A percentile compares a stretch with the other conserved stretches of the same genome.
These are phyloP conservation scores for Talinum fruticosum DNA, from an alignment of 148 eudicot genomes.

Conservation along the genomic window DNA sequence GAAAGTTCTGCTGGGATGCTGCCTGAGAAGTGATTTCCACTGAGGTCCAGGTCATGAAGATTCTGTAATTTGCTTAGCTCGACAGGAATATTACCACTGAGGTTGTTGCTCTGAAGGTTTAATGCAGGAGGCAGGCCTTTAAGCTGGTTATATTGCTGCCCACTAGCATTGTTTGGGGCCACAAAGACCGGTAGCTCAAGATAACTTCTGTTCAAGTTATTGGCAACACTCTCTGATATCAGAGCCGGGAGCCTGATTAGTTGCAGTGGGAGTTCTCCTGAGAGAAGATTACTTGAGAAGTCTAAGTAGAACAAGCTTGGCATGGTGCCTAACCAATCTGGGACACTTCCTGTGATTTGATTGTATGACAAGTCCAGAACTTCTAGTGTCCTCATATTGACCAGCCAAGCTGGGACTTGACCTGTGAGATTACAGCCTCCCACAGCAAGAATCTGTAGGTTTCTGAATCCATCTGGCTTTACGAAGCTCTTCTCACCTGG, in stretches of 20 bases:
- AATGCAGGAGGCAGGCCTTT: constrained; percentile 65
- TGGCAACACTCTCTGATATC: constrained; percentile 33
- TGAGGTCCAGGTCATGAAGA: constrained; percentile 59
- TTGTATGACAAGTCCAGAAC: constrained; percentile 66
- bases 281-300: constrained; percentile 53
- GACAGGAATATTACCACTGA: constrained; percentile 60
- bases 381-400: constrained; percentile 48
- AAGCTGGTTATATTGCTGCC: constrained; percentile 65
- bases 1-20: constrained; percentile 68
- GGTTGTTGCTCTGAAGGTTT: constrained; percentile 47
- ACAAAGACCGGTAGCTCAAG: constrained; percentile 79
- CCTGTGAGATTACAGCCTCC: constrained; percentile 69
- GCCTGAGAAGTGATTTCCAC: constrained; percentile 58
- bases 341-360: constrained; percentile 53
- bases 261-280: constrained; percentile 50
- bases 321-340: constrained; percentile 60
- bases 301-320: constrained; percentile 72
- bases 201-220: constrained; percentile 38
- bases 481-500: constrained; percentile 40
- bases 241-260: constrained; percentile 44
- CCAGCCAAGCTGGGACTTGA: constrained; percentile 61
- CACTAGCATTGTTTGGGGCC: constrained; percentile 50
- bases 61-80: constrained; percentile 56
- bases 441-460: constrained; percentile 61
- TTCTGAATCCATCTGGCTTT: constrained; percentile 42